Base-by-base conservation (phyloP, 2,329 filamentous ascomycete species). In the Trichophyton rubrum region DNA sequence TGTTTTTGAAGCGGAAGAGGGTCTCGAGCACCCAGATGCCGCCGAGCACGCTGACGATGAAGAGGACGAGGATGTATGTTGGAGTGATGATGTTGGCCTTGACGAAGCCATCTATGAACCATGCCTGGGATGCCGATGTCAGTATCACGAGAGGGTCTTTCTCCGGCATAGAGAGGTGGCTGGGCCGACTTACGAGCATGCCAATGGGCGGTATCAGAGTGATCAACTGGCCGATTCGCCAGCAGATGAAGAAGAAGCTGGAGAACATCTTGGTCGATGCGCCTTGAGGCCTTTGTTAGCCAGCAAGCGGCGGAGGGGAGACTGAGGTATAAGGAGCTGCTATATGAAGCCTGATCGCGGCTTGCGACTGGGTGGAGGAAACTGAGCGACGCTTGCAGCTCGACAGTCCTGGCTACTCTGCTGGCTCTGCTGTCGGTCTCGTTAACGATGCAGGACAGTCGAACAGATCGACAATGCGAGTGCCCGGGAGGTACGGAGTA, bases 131-230 rank as follows among this genome's bases (percentile, higher is more conserved):
- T 30, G n/a, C 6, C 6, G 13, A 30, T 7, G 24, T 55, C 17
- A 55, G 51, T 51, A 27, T 30, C 35, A 24, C 7, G 17, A 20
- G 43, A 9, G 13, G 17, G 27, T n/a, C 13, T 30, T 6, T n/a
- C 61, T 11, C 27, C 27, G 7, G 6, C 27, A 30, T 30, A 33
- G 55, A 17, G 20, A 47, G 45, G 56, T 17, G 17, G 30, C 22
- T 47, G 43, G 59, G 22, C 27, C 53, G 24, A 63, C 75, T 58
- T 71, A 79, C 79, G 63, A 84, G 73, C 78, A 86, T 85, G 70
- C 83, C 83, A 69, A 85, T 77, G 62, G 81, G 79, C 35, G 83
- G 83, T 63, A 85, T 82, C 66, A 85, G 72, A 51, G 82, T 85
- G 73, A 82, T 67, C 73, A 86, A 80, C 71, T 86, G 76, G 69